These are phyloP conservation scores for Tuber microsphaerosporum DNA, from an alignment of 495 filamentous ascomycete species.

Conservation along the genomic window DNA sequence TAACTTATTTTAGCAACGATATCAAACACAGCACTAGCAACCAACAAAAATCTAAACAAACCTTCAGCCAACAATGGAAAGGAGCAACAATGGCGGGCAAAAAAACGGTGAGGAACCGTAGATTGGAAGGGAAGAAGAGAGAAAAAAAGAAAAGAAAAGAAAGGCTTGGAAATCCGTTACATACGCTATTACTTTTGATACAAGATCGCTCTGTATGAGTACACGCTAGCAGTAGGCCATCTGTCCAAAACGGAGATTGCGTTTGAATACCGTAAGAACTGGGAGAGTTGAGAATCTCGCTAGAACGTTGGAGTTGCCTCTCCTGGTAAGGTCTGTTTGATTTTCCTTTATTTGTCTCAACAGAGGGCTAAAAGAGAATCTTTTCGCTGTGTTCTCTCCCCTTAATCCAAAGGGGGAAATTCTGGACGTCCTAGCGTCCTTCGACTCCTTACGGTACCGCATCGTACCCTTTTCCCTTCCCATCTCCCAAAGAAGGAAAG, in stretches of 20 bases:
- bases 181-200: background rate
- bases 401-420: too few relatives aligned
- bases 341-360: too few relatives aligned
- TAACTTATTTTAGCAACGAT: background rate
- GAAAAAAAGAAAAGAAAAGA: slow-evolving; percentile 4
- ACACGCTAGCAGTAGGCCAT: background rate
- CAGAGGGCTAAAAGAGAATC: too few relatives aligned
- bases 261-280: too few relatives aligned
- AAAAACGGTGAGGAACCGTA: background rate
- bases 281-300: too few relatives aligned
- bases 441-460: background rate
- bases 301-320: too few relatives aligned
- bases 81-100: background rate
- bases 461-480: background rate
- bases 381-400: too few relatives aligned
- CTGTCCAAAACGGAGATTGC: too few relatives aligned
- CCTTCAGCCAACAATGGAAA: slow-evolving; percentile 8
- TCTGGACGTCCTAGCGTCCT: too few relatives aligned
- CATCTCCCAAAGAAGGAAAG: slow-evolving; percentile 23
- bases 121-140: slow-evolving; percentile 2
- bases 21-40: slow-evolving; percentile 3
- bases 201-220: background rate
- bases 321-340: too few relatives aligned
- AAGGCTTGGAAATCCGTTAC: background rate
- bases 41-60: background rate